phyloP scores from a whole-genome alignment of 495 filamentous ascomycete species.

The Podospora anserina region DNA sequence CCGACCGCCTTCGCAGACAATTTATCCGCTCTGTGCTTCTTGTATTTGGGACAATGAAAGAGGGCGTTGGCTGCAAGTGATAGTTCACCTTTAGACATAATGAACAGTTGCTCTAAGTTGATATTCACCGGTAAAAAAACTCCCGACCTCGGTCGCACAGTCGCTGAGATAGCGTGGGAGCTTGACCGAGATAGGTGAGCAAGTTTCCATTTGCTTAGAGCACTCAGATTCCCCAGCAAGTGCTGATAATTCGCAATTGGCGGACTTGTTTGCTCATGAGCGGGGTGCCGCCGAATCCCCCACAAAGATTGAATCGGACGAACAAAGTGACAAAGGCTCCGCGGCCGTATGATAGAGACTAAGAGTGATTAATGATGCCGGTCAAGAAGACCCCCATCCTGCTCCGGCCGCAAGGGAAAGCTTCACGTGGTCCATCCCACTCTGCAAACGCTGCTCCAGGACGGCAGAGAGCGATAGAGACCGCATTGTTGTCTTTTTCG shows the following conservation, averaged over 20 bases:
- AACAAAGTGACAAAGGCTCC: not conserved
- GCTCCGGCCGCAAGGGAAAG: not conserved
- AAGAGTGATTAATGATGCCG: not conserved
- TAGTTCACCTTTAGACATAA: too few species aligned
- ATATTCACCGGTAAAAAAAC: too few species aligned
- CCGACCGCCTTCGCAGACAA: too few species aligned
- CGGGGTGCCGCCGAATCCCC: too few species aligned
- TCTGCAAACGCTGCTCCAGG: not conserved
- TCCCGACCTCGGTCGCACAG: too few species aligned
- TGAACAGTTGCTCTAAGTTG: too few species aligned
- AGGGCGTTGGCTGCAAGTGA: too few species aligned
- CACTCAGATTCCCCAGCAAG: not conserved
- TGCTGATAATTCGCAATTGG: not conserved
- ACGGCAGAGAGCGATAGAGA: not conserved
- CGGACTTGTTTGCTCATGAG: not conserved
- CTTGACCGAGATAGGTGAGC: too few species aligned
- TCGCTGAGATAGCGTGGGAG: too few species aligned
- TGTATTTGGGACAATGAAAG: too few species aligned
- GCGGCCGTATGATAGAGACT: not conserved
- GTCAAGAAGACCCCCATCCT: not conserved
- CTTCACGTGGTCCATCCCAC: not conserved
- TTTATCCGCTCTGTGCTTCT: too few species aligned
- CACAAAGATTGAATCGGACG: not conserved
- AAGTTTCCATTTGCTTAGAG: not conserved
- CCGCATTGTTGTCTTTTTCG: not conserved